Conservation (phyloP, 2,329 filamentous ascomycete species). For the Exophiala calicioides region DNA sequence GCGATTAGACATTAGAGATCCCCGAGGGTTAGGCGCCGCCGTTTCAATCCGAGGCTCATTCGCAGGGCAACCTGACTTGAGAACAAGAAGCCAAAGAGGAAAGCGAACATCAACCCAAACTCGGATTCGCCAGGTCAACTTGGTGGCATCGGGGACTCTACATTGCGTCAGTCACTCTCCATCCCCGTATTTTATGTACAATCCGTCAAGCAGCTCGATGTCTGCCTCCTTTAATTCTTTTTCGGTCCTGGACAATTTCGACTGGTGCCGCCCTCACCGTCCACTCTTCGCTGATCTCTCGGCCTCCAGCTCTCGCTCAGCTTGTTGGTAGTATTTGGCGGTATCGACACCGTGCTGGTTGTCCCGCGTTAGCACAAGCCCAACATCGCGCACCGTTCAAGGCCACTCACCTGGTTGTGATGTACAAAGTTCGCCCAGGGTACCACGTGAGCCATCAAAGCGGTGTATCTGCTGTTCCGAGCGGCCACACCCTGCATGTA, state of each 20-base stretch:
- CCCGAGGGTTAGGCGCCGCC: no score
- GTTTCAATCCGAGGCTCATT: no score
- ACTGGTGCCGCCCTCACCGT: constrained; percentile 6
- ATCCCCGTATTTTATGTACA: constrained; percentile 18
- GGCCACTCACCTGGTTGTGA: constrained; percentile 68
- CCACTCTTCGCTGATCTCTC: constrained; percentile 49
- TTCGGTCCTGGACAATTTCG: no score
- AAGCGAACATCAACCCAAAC: no score
- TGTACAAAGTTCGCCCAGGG: constrained; percentile 99
- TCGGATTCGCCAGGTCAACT: neutral
- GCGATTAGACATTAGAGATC: no score
- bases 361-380: constrained; percentile 24
- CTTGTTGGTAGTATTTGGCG: constrained; percentile 96
- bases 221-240: neutral
- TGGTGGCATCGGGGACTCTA: neutral
- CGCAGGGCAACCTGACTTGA: no score
- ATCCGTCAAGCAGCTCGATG: neutral
- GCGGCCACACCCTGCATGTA: constrained; percentile 93
- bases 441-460: constrained; percentile 77
- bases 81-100: no score
- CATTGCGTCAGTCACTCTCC: neutral
- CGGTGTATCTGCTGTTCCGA: constrained; percentile 88
- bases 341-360: constrained; percentile 89
- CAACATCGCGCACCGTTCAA: neutral
- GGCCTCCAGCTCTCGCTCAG: constrained; percentile 87